Evolutionary conservation across 768 basidiomycete species (phyloP), one percentile per base, ranked within the genome.

Genomic region (Auricularia sp.): DNA sequence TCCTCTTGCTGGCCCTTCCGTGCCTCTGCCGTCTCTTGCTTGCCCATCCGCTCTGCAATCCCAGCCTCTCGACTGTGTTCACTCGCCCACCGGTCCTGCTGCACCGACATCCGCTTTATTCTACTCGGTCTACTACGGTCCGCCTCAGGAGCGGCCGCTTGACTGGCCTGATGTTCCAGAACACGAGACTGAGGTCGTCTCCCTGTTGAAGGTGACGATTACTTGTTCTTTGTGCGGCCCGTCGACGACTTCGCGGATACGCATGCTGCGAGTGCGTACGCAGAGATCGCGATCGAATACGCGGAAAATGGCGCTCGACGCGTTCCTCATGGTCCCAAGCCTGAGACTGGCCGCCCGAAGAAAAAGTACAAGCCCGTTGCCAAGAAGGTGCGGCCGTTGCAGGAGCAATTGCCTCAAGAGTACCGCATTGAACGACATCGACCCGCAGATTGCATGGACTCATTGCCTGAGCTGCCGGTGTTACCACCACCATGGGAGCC

Each of bases 321-420:
- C 36, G 1, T 39, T 39, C 36, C 36, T 6, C 36, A 39, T 12
- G 36, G 36, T 12, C 36, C 36, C 36, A 39, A 39, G 36, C 36
- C 36, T 12, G 36, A 39, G 7, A 39, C 36, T 12, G 36, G 36
- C 6, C 36, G 36, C 12, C 36, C 36, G 36, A 39, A 39, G 36
- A 39, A 39, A 12, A 39, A 39, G 12, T 72, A 72, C 64, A 72
- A 72, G 62, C 66, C 67, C 4, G 72, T 70, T 53, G 61, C 67
- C 1, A 62, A 64, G 8, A 68, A 70, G 16, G 62, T 67, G 0
- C 62, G 63, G 7, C 72, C 70, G 0, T 64, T 71, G n/a, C 67
- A 65, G 36, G 68, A 66, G 0, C 54, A 64, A 2, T 33, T 70
- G 3, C 69, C 71, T 1, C 64, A 70, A 39, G 63, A 71, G 42